Evolutionary conservation across 192 early-diverging fungal genomes (phyloP).

Genomic region (Globomyces pollinis-pini): DNA sequence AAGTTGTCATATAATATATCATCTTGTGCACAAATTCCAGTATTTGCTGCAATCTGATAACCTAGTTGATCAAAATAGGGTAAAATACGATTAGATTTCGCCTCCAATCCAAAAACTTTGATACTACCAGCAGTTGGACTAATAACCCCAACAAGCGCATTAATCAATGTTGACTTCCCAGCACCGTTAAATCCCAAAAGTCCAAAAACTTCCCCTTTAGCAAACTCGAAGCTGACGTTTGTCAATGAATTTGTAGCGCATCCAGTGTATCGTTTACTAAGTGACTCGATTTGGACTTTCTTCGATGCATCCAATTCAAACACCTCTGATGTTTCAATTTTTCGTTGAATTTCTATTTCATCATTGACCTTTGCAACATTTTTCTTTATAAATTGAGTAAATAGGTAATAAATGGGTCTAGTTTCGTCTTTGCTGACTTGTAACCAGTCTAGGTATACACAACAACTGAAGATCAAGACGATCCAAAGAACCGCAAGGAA

Average conservation of each 20-base stretch:
- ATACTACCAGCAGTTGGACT: conserved; percentile 61
- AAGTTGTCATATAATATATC: conserved; percentile 71
- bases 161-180: conserved; percentile 69
- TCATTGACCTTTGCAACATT: background rate
- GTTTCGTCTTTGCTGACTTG: conserved; percentile 5
- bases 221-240: background rate
- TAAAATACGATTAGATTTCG: conserved; percentile 52
- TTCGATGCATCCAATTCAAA: background rate
- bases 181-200: conserved; percentile 69
- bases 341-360: background rate
- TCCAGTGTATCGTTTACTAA: background rate
- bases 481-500: background rate
- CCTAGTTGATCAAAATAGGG: background rate
- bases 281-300: background rate
- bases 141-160: conserved; percentile 63
- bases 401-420: background rate
- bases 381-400: conserved; percentile 6
- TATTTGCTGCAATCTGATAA: conserved; percentile 54
- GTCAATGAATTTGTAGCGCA: background rate
- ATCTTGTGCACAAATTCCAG: conserved; percentile 73
- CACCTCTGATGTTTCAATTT: background rate
- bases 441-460: conserved; percentile 3
- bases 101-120: conserved; percentile 10
- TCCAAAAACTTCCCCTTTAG: conserved; percentile 42
- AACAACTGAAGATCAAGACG: background rate